A percentile compares a stretch with the other conserved stretches of the same genome.
Evolutionary conservation across 352 stramenopile species (phyloP).

Genomic region (Phytophthora rubi): DNA sequence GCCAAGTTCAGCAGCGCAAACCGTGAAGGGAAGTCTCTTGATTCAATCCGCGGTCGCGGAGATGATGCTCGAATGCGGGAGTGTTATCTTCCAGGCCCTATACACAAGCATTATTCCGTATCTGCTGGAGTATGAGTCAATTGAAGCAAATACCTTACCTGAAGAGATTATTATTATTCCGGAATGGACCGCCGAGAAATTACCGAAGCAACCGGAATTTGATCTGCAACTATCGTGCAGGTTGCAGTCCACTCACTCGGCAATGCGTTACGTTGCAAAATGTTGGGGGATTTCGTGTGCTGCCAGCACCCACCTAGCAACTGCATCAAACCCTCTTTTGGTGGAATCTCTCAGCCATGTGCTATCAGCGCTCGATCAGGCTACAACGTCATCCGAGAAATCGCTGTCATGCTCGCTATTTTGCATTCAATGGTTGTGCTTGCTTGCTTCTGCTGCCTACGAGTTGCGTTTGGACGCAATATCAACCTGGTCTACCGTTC

Average conservation of each 20-base stretch:
- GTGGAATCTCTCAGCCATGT: conserved; percentile 39
- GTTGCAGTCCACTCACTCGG: conserved; percentile 19
- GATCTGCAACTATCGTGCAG: conserved; percentile 14
- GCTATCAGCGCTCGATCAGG: conserved; percentile 30
- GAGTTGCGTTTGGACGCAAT: conserved; percentile 21
- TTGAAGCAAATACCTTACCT: neutral
- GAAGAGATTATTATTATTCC: conserved; percentile 23
- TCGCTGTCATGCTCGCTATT: conserved; percentile 31
- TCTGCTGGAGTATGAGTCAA: conserved; percentile 33
- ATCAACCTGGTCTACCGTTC: conserved; percentile 9
- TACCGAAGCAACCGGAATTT: conserved; percentile 9
- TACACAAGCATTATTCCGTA: conserved; percentile 28
- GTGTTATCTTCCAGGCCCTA: conserved; percentile 23
- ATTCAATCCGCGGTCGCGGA: conserved; percentile 36
- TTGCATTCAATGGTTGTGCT: conserved; percentile 51
- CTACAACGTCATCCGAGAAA: conserved; percentile 27
- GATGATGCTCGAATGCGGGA: conserved; percentile 41
- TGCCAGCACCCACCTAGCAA: conserved; percentile 4
- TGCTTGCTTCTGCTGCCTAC: conserved; percentile 18
- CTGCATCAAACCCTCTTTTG: conserved; percentile 9
- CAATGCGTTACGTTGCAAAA: conserved; percentile 45
- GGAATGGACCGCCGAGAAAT: conserved; percentile 9
- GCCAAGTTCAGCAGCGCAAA: neutral
- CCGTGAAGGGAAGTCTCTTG: conserved; percentile 26
- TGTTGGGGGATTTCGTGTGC: conserved; percentile 35